A percentile compares a stretch with the other conserved stretches of the same genome.
These are phyloP conservation scores for Thuidium tamariscinum DNA, from an alignment of 225 moss, liverwort and hornwort genomes.

Conservation along the genomic window DNA sequence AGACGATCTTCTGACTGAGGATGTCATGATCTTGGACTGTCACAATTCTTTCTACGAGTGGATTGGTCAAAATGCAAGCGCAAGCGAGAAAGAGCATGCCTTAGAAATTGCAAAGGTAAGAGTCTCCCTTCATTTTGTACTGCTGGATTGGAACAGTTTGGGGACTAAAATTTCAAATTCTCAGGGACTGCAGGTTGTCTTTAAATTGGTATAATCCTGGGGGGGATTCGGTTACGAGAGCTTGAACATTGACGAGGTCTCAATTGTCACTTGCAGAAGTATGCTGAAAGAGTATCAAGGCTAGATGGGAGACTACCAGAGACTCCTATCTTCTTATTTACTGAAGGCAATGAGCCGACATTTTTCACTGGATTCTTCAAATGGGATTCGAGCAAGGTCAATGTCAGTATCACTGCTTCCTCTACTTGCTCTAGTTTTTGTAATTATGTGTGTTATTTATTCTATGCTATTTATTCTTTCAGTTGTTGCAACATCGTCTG, in stretches of 20 bases:
- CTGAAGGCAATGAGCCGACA: conserved; percentile 70
- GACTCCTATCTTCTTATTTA: conserved; percentile 50
- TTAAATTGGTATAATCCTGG: background rate
- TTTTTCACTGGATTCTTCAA: conserved; percentile 72
- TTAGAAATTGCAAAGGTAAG: conserved; percentile 54
- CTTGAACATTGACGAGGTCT: background rate
- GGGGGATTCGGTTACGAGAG: background rate
- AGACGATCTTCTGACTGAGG: conserved; percentile 88
- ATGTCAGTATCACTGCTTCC: conserved; percentile 29
- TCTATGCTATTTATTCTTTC: background rate
- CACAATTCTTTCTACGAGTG: conserved; percentile 57
- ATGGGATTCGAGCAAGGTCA: conserved; percentile 72
- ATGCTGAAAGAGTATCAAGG: conserved; percentile 42
- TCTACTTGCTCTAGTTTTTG: background rate
- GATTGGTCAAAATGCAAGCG: conserved; percentile 68
- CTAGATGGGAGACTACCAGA: conserved; percentile 51
- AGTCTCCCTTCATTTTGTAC: background rate
- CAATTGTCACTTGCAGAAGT: conserved; percentile 36
- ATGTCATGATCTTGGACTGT: conserved; percentile 80
- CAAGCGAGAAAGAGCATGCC: conserved; percentile 38
- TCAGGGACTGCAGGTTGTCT: background rate
- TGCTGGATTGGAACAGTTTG: background rate
- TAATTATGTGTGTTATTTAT: background rate
- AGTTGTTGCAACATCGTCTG: background rate
- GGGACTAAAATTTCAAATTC: background rate